A percentile compares a stretch with the other conserved stretches of the same genome.
Evolutionary conservation across 2,329 filamentous ascomycete species (phyloP).

Genomic region (Trichoderma simmonsii): DNA sequence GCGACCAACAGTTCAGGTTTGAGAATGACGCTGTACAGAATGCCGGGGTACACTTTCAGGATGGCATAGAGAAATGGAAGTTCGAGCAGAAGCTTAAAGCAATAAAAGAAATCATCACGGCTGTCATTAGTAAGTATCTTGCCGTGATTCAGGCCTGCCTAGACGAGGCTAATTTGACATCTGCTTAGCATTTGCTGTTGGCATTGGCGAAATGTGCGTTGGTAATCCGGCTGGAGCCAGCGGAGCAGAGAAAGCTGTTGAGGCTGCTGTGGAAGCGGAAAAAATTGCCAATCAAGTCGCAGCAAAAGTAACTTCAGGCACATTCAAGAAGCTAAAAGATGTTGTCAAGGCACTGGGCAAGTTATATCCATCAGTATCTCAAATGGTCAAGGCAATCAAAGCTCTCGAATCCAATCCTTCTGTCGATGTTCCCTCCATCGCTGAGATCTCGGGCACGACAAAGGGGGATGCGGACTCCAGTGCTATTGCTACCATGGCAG

Average conservation of each 20-base stretch:
- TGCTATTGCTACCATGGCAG: background rate
- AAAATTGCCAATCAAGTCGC: background rate
- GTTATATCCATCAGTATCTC: background rate
- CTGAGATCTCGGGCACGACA: background rate
- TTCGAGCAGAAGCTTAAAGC: background rate
- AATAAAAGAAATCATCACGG: background rate
- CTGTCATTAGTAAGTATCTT: background rate
- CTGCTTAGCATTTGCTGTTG: background rate
- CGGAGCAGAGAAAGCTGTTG: background rate
- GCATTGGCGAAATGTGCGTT: background rate
- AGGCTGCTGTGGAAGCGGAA: background rate
- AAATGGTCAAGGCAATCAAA: background rate
- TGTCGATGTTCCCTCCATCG: background rate
- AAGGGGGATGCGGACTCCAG: background rate
- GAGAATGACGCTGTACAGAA: background rate
- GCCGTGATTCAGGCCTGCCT: background rate
- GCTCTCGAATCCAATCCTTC: background rate
- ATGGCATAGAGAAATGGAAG: background rate
- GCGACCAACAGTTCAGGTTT: background rate
- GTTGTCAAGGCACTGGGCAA: background rate
- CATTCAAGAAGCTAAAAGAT: background rate
- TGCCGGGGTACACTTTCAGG: background rate
- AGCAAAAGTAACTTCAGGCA: background rate
- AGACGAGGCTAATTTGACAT: background rate
- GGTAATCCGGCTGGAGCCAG: background rate